Conservation (phyloP, 805 yeast genomes). For the Barnettozyma populi region DNA sequence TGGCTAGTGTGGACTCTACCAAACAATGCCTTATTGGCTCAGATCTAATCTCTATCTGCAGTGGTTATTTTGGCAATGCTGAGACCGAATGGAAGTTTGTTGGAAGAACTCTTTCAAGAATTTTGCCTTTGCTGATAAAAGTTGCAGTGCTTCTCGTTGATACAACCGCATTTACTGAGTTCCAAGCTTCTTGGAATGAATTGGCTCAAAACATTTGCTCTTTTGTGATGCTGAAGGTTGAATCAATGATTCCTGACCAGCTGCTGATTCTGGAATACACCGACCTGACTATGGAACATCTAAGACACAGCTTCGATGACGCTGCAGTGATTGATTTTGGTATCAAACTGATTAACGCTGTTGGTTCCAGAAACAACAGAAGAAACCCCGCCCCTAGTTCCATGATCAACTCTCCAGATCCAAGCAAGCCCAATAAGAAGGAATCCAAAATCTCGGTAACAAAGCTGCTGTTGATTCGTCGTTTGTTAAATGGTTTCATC, state of each 20-base stretch:
- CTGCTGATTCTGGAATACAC: constrained; percentile 53
- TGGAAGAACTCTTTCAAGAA: constrained; percentile 60
- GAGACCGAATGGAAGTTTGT: constrained; percentile 54
- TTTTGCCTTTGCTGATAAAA: constrained; percentile 46
- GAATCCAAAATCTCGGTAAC: constrained; percentile 51
- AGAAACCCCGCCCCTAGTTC: constrained; percentile 30
- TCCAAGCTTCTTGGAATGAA: constrained; percentile 24
- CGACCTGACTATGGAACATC: constrained; percentile 46
- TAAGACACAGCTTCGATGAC: constrained; percentile 36
- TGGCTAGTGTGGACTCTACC: constrained; percentile 14
- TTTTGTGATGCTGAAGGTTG: constrained; percentile 45
- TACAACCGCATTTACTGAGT: constrained; percentile 18
- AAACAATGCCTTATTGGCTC: constrained; percentile 47
- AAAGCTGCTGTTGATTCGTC: constrained; percentile 56
- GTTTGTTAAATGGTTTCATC: constrained; percentile 39
- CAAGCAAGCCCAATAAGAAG: constrained; percentile 13
- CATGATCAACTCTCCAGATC: not conserved
- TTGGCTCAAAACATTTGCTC: constrained; percentile 31
- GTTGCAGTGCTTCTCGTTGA: constrained; percentile 29
- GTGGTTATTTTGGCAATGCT: constrained; percentile 43
- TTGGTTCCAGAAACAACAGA: constrained; percentile 46
- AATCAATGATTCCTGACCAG: constrained; percentile 54
- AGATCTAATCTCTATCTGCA: constrained; percentile 40
- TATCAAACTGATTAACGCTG: constrained; percentile 42
- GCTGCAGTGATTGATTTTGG: constrained; percentile 37